Evolutionary conservation across 208 protist species (phyloP).

Genomic region (Crithidia brevicula): DNA sequence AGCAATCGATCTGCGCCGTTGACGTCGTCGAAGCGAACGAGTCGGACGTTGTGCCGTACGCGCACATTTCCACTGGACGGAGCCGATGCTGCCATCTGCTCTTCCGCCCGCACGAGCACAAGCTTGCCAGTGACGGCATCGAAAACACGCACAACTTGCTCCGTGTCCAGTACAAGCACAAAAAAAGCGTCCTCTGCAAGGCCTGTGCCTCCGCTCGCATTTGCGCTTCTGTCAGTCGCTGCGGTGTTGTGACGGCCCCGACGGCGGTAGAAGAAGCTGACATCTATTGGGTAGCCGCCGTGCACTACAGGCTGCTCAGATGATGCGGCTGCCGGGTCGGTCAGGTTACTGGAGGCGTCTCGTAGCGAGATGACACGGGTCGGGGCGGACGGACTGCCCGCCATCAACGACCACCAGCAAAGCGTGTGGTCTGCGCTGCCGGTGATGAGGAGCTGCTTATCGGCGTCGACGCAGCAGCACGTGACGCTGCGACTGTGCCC

Average conservation of each 20-base stretch:
- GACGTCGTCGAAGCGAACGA: conserved; percentile 68
- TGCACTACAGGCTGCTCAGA: conserved; percentile 15
- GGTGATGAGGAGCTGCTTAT: conserved; percentile 61
- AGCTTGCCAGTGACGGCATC: conserved; percentile 60
- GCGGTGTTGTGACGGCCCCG: background rate
- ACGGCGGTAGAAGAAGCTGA: conserved; percentile 65
- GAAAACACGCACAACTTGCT: conserved; percentile 73
- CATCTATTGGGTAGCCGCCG: conserved; percentile 77
- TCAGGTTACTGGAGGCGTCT: conserved; percentile 10
- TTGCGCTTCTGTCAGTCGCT: background rate
- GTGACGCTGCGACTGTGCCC: conserved; percentile 76
- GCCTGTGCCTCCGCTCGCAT: background rate
- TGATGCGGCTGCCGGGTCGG: background rate
- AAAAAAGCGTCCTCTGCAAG: conserved; percentile 35
- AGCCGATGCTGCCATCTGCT: background rate
- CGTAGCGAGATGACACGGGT: conserved; percentile 65
- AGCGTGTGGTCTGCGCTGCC: conserved; percentile 77
- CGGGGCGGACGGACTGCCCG: conserved; percentile 26
- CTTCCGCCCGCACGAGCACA: conserved; percentile 23
- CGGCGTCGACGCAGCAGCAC: conserved; percentile 59
- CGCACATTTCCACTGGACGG: conserved; percentile 16
- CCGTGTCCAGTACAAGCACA: conserved; percentile 78
- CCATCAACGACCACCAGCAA: conserved; percentile 63
- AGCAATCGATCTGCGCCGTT: conserved; percentile 63
- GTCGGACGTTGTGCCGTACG: conserved; percentile 55